Conservation (phyloP, 2,329 filamentous ascomycete species). For the Trichoderma sp. region DNA sequence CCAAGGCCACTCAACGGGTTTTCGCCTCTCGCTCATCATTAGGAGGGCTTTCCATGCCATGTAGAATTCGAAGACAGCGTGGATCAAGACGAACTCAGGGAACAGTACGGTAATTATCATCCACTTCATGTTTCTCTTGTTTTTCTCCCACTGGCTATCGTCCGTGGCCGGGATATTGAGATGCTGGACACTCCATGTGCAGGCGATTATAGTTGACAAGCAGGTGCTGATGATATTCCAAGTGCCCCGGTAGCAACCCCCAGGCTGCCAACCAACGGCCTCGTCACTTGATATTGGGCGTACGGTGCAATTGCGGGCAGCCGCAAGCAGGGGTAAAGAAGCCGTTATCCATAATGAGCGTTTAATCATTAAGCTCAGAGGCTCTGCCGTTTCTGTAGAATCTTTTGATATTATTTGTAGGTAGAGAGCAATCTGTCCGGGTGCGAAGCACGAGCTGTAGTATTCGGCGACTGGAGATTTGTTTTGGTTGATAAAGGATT, state of each 20-base stretch:
- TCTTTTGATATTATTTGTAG: background rate
- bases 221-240: background rate
- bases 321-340: background rate
- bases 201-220: background rate
- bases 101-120: background rate
- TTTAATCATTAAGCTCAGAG: background rate
- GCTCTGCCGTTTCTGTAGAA: too few relatives aligned
- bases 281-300: background rate
- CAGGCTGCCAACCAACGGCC: background rate
- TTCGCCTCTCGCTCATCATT: background rate
- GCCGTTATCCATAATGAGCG: background rate
- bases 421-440: background rate
- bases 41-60: background rate
- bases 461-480: too few relatives aligned
- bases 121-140: background rate
- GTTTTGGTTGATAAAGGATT: too few relatives aligned
- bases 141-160: background rate
- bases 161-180: background rate
- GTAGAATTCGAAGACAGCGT: background rate
- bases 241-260: background rate
- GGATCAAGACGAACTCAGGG: background rate
- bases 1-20: background rate
- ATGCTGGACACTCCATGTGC: background rate
- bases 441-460: too few relatives aligned
- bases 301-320: background rate